Conservation (phyloP, 2,329 filamentous ascomycete genomes). For the Rutstroemia sp. region DNA sequence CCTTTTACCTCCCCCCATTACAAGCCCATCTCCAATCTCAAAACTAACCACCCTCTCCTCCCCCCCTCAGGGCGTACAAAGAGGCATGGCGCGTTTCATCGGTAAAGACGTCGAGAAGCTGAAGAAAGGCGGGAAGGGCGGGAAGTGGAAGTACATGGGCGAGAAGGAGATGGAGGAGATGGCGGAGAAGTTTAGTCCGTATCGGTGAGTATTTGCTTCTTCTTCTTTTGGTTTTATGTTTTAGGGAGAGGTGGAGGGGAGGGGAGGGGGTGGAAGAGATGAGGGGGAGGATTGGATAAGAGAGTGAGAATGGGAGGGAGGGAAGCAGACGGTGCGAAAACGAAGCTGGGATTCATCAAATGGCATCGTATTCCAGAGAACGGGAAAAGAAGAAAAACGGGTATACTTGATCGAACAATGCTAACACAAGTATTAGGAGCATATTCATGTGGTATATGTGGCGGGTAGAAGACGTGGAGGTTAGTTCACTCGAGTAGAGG, state of each 20-base stretch:
- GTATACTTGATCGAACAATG: not conserved
- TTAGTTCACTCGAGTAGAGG: too few species aligned
- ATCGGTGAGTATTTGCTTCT: slow-evolving; percentile 44
- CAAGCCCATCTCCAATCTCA: too few species aligned
- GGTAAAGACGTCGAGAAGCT: slow-evolving; percentile 79
- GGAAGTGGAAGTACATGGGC: slow-evolving; percentile 97
- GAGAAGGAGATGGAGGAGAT: slow-evolving; percentile 87
- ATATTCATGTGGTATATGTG: slow-evolving; percentile 96
- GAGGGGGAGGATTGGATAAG: too few species aligned
- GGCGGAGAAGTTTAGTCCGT: slow-evolving; percentile 74
- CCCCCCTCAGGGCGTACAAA: slow-evolving; percentile 60
- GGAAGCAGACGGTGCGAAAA: too few species aligned
- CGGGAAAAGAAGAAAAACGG: not conserved
- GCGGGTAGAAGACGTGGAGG: too few species aligned
- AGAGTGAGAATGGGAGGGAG: not conserved
- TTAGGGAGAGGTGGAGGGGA: too few species aligned
- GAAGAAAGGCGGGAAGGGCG: slow-evolving; percentile 59
- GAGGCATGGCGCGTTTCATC: slow-evolving; percentile 83
- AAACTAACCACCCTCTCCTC: too few species aligned
- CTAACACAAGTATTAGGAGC: slow-evolving; percentile 44
- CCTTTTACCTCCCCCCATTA: too few species aligned
- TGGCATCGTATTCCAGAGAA: not conserved
- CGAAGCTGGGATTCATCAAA: too few species aligned
- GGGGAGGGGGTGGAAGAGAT: not conserved
- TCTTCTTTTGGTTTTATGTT: too few species aligned